Evolutionary conservation across 2,329 filamentous ascomycete species (phyloP), one percentile per base, ranked within the genome.

Genomic region (Lecanicillium sp.): DNA sequence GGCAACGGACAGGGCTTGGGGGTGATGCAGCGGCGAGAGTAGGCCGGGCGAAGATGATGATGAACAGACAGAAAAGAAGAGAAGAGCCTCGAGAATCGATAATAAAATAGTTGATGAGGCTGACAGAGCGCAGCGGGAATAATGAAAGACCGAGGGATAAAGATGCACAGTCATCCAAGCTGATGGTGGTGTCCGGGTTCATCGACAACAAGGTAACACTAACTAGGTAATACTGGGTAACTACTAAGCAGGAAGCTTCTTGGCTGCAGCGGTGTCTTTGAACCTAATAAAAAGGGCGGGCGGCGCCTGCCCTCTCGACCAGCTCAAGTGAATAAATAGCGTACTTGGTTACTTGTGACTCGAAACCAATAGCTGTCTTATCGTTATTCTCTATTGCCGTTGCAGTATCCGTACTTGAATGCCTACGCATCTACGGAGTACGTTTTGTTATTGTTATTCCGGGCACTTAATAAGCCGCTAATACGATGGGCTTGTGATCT

Each of bases 211-310:
- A 20, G n/a, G n/a, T n/a, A n/a, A n/a, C n/a, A n/a, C n/a, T n/a
- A n/a, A n/a, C n/a, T n/a, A n/a, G n/a, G n/a, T n/a, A n/a, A n/a
- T n/a, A n/a, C n/a, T n/a, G n/a, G n/a, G n/a, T n/a, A n/a, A n/a
- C n/a, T n/a, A n/a, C n/a, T n/a, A n/a, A n/a, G 19, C 29, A 32
- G 17, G 26, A 15, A 44, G 30, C 41, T 44, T 44, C 41, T n/a
- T n/a, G 30, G 41, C 23, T 29, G 21, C 32, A n/a, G 21, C 32
- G 19, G 19, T n/a, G 40, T 33, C 40, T 33, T 17, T 29, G 32
- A 39, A 32, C 35, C 44, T 39, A 39, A 32, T 39, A 24, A 32
- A 38, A 38, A 46, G 44, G 44, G 44, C 35, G 44, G 44, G 44
- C 35, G 35, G 35, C 44, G 23, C 35, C 32, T 46, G 44, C 44